Conservation (phyloP, 805 yeast genomes). For the Priceomyces fermenticarens region DNA sequence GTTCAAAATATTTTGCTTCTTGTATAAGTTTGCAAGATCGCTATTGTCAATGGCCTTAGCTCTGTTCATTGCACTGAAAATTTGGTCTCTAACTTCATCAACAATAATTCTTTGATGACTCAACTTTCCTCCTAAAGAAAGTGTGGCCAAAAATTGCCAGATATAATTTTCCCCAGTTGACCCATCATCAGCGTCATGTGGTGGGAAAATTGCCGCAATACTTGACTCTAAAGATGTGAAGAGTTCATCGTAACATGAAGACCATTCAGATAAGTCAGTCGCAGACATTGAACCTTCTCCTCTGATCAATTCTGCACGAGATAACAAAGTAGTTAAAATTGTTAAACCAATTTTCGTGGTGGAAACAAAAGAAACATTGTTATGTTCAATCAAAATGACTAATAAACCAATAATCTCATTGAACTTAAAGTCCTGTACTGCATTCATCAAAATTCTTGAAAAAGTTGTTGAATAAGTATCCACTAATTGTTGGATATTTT, state of each 20-base stretch:
- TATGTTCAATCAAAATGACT: slow-evolving; percentile 65
- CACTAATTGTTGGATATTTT: slow-evolving; percentile 53
- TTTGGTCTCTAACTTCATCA: slow-evolving; percentile 90
- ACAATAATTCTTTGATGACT: slow-evolving; percentile 91
- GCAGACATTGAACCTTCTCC: slow-evolving; percentile 68
- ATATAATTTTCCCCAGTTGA: slow-evolving; percentile 59
- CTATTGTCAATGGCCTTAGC: slow-evolving; percentile 63
- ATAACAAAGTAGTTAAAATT: slow-evolving; percentile 81
- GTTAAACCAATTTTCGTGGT: slow-evolving; percentile 81
- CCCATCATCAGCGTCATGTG: slow-evolving; percentile 58
- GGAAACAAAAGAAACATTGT: slow-evolving; percentile 65
- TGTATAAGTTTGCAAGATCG: slow-evolving; percentile 41
- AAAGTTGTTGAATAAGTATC: slow-evolving; percentile 79
- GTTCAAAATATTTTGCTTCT: slow-evolving; percentile 58
- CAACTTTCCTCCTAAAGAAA: slow-evolving; percentile 85
- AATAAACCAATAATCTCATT: slow-evolving; percentile 76
- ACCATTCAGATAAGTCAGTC: slow-evolving; percentile 67
- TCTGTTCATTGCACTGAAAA: slow-evolving; percentile 79
- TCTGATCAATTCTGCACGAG: slow-evolving; percentile 87
- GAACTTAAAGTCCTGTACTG: slow-evolving; percentile 77
- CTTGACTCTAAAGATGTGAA: slow-evolving; percentile 79
- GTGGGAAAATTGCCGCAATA: slow-evolving; percentile 78
- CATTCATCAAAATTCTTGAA: slow-evolving; percentile 78
- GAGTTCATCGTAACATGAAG: slow-evolving; percentile 73
- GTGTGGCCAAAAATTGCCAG: slow-evolving; percentile 95